Evolutionary conservation across 495 filamentous ascomycete species (phyloP).

Genomic region (Xanthoparmelia taractica): DNA sequence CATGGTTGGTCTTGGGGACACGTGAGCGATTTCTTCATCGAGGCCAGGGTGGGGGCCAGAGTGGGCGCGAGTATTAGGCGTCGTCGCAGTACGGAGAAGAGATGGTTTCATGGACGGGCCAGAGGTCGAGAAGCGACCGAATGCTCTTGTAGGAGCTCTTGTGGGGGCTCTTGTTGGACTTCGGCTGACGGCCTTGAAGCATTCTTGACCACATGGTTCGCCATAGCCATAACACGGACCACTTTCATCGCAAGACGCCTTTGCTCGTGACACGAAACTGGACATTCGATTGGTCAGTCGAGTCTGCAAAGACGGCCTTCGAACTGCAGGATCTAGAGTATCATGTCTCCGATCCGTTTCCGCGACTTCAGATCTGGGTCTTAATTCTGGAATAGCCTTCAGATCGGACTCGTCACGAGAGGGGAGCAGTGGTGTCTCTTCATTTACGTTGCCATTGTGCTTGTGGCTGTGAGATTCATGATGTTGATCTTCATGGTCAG

Average conservation of each 20-base stretch:
- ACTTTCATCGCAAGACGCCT: slow-evolving; percentile 60
- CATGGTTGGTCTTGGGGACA: slow-evolving; percentile 3
- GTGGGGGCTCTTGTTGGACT: slow-evolving; percentile 18
- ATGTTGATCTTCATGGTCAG: slow-evolving; percentile 24
- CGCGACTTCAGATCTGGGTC: slow-evolving; percentile 10
- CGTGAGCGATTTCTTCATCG: slow-evolving; percentile 15
- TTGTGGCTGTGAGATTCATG: slow-evolving; percentile 14
- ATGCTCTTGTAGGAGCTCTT: slow-evolving; percentile 18
- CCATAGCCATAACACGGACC: slow-evolving; percentile 79
- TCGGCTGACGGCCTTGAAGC: slow-evolving; percentile 45
- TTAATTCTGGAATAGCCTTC: background rate
- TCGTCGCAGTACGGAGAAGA: slow-evolving; percentile 16
- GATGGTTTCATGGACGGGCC: slow-evolving; percentile 10
- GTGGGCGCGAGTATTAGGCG: slow-evolving; percentile 10
- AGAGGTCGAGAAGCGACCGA: slow-evolving; percentile 15
- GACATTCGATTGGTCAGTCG: slow-evolving; percentile 45
- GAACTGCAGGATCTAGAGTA: slow-evolving; percentile 1
- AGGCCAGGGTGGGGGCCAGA: slow-evolving; percentile 3
- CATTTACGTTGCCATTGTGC: slow-evolving; percentile 26
- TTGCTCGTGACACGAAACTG: slow-evolving; percentile 59
- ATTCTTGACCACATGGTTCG: slow-evolving; percentile 78
- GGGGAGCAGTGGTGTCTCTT: slow-evolving; percentile 41
- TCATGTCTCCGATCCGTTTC: slow-evolving; percentile 14
- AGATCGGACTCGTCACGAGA: slow-evolving; percentile 12
- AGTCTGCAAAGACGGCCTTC: slow-evolving; percentile 36